These are phyloP conservation scores for Thuja plicata DNA, from an alignment of 83 land plant species.

Conservation along the genomic window DNA sequence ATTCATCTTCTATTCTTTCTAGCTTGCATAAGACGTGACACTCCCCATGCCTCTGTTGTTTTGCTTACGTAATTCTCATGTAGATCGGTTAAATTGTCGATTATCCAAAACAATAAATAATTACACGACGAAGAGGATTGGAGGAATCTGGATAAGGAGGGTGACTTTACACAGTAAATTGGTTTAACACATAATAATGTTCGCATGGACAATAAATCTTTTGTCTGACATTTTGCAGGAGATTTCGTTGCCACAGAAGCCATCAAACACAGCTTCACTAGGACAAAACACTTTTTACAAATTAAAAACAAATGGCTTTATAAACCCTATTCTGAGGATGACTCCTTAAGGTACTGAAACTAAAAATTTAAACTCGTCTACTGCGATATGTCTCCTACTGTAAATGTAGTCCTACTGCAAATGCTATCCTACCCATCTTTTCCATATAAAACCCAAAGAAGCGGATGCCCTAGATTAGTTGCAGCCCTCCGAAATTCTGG, in stretches of 20 bases:
- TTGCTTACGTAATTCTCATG: neutral
- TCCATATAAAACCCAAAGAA: neutral
- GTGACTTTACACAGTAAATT: no score
- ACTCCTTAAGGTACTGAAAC: neutral
- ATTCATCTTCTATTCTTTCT: neutral
- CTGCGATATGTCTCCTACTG: neutral
- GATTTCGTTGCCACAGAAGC: neutral
- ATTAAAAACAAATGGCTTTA: neutral
- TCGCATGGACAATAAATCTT: neutral
- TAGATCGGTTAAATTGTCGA: neutral
- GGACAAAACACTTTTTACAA: neutral
- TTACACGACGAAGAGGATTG: neutral
- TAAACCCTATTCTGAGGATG: neutral
- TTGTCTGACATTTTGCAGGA: neutral
- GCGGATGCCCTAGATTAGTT: neutral
- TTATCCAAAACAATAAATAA: neutral
- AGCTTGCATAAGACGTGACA: neutral
- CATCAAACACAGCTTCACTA: neutral
- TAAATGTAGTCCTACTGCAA: neutral
- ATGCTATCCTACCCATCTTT: neutral
- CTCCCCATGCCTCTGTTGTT: neutral
- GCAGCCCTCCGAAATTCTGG: neutral
- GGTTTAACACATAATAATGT: no score
- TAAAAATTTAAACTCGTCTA: neutral
- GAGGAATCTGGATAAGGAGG: neutral